A percentile compares a stretch with the other conserved stretches of the same genome.
phyloP scores from a whole-genome alignment of 768 basidiomycete genomes.

The Mrakia frigida region DNA sequence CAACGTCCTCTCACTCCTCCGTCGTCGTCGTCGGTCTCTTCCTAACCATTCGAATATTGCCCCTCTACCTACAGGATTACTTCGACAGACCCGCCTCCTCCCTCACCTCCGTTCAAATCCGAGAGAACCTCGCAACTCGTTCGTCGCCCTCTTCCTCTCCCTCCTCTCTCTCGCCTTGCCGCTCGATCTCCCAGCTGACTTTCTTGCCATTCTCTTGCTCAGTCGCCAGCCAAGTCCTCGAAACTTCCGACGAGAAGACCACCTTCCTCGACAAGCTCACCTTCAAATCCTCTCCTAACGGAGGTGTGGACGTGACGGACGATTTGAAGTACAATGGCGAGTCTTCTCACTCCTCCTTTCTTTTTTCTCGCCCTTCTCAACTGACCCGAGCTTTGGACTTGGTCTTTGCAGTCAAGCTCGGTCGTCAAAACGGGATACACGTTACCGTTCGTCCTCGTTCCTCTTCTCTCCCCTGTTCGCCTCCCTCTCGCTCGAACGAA shows the following conservation, averaged over 20 bases:
- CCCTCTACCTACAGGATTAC: background rate
- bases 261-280: constrained; percentile 12
- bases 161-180: background rate
- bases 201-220: background rate
- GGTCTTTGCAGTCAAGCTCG: constrained; percentile 65
- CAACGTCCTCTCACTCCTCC: background rate
- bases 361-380: background rate
- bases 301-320: constrained; percentile 73
- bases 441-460: constrained; percentile 78
- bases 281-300: constrained; percentile 58
- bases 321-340: constrained; percentile 83
- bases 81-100: constrained; percentile 34
- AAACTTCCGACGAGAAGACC: too few species aligned
- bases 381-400: background rate
- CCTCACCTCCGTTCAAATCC: constrained; percentile 1
- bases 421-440: constrained; percentile 85
- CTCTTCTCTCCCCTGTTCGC: constrained; percentile 57
- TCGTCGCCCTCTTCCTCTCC: background rate
- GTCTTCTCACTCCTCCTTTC: background rate
- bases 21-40: background rate
- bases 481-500: background rate
- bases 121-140: constrained; percentile 19
- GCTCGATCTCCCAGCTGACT: too few species aligned
- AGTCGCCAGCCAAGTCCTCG: constrained; percentile 16
- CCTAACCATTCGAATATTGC: background rate